A percentile compares a stretch with the other conserved stretches of the same genome.
These are phyloP conservation scores for Cercophora sp. DNA, from an alignment of 495 filamentous ascomycete species.

Conservation along the genomic window DNA sequence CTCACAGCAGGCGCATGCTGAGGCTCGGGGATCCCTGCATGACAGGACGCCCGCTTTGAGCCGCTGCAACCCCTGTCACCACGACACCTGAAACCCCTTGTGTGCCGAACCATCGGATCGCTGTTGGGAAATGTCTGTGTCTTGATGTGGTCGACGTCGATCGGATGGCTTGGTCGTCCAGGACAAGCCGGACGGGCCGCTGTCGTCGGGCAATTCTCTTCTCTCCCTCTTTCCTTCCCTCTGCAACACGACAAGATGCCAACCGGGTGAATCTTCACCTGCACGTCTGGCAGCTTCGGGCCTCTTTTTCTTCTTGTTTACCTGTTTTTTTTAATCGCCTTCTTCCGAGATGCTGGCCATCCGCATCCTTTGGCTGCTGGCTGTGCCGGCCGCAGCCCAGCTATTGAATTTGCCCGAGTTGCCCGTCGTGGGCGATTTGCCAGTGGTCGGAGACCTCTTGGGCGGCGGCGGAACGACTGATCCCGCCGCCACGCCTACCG, in stretches of 20 bases:
- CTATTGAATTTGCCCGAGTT: conserved; percentile 9
- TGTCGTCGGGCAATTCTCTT: background rate
- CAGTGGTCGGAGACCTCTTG: conserved; percentile 4
- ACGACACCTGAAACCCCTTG: conserved; percentile 6
- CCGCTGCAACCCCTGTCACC: conserved; percentile 2
- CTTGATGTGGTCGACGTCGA: background rate
- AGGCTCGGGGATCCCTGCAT: conserved; percentile 4
- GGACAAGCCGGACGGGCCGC: background rate
- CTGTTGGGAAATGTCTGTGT: background rate
- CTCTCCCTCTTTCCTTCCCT: background rate
- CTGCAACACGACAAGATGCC: conserved; percentile 7
- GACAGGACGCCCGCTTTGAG: no score
- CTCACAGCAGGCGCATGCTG: background rate
- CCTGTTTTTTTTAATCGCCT: conserved; percentile 10
- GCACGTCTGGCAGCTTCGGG: background rate
- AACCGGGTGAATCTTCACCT: conserved; percentile 9
- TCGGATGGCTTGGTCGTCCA: background rate
- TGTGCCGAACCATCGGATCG: conserved; percentile 12
- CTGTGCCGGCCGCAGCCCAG: conserved; percentile 24
- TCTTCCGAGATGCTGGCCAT: conserved; percentile 28
- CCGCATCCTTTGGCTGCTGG: conserved; percentile 26
- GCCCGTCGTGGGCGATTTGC: background rate
- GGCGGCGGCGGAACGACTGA: background rate
- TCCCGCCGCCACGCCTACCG: background rate
- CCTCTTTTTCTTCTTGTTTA: background rate